Evolutionary conservation across 2,329 filamentous ascomycete genomes (phyloP).

Genomic region (Dactylonectria estremocensis): DNA sequence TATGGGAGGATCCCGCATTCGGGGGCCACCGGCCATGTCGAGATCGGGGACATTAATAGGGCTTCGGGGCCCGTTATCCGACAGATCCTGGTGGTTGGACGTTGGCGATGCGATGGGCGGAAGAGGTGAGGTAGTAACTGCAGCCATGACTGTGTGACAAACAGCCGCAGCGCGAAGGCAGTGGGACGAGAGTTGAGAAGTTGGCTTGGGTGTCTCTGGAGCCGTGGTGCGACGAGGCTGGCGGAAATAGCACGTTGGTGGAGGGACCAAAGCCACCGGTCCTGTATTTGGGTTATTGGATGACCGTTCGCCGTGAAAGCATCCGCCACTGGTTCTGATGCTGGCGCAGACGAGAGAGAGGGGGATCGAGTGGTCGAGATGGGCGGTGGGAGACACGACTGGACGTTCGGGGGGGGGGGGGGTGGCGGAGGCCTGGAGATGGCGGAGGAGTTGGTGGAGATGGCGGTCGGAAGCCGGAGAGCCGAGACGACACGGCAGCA

Average conservation of each 20-base stretch:
- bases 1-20: slow-evolving; percentile 66
- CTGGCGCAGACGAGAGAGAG: slow-evolving; percentile 5
- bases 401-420: slow-evolving; percentile 32
- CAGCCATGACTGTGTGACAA: slow-evolving; percentile 50
- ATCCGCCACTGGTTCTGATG: slow-evolving; percentile 16
- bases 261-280: slow-evolving; percentile 12
- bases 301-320: slow-evolving; percentile 17
- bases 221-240: slow-evolving; percentile 23
- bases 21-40: slow-evolving; percentile 55
- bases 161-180: slow-evolving; percentile 24
- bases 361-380: slow-evolving; percentile 8
- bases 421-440: slow-evolving; percentile 24
- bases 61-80: slow-evolving; percentile 50
- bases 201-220: slow-evolving; percentile 24
- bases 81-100: slow-evolving; percentile 38
- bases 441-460: slow-evolving; percentile 6
- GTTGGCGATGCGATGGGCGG: slow-evolving; percentile 49
- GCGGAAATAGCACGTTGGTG: slow-evolving; percentile 11
- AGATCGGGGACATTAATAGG: slow-evolving; percentile 54
- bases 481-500: slow-evolving; percentile 42
- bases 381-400: slow-evolving; percentile 10
- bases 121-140: slow-evolving; percentile 54
- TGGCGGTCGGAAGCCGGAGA: slow-evolving; percentile 35
- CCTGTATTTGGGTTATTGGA: slow-evolving; percentile 14
- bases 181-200: slow-evolving; percentile 27